phyloP scores from a whole-genome alignment of 192 early-diverging fungal species.

The Diversispora epigaea region DNA sequence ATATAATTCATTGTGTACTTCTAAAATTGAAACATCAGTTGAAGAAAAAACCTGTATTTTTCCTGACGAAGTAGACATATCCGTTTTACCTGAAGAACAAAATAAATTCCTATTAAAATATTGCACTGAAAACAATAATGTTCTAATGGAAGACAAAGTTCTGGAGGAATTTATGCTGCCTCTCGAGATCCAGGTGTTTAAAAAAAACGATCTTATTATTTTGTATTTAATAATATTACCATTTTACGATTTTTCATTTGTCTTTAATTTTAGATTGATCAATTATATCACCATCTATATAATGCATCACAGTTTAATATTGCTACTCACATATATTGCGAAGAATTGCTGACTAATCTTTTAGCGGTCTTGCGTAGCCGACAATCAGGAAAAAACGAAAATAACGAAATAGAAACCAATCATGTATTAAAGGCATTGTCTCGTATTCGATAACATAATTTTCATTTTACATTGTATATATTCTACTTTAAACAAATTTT shows the following conservation, averaged over 20 bases:
- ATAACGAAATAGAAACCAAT: slow-evolving; percentile 3
- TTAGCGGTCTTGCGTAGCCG: not conserved
- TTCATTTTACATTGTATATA: no score
- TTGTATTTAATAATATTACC: not conserved
- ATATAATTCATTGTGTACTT: slow-evolving; percentile 23
- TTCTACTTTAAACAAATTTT: no score
- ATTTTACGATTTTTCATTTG: not conserved
- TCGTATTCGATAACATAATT: not conserved
- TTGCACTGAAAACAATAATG: slow-evolving; percentile 13
- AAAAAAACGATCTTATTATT: no score
- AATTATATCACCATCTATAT: slow-evolving; percentile 25
- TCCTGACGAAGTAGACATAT: slow-evolving; percentile 17
- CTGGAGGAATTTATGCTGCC: not conserved
- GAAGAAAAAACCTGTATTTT: not conserved
- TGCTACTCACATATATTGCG: slow-evolving; percentile 30
- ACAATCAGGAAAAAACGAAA: not conserved
- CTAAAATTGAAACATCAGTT: not conserved
- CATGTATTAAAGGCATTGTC: slow-evolving; percentile 24
- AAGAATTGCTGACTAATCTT: slow-evolving; percentile 19
- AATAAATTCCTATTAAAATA: slow-evolving; percentile 29
- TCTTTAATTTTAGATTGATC: slow-evolving; percentile 28
- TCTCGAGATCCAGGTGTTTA: slow-evolving; percentile 17
- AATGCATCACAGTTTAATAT: slow-evolving; percentile 26
- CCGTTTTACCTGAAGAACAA: slow-evolving; percentile 28
- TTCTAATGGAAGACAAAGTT: not conserved